A percentile compares a stretch with the other conserved stretches of the same genome.
phyloP scores from a whole-genome alignment of 805 yeast species.

The Metschnikowia noctiluminum region DNA sequence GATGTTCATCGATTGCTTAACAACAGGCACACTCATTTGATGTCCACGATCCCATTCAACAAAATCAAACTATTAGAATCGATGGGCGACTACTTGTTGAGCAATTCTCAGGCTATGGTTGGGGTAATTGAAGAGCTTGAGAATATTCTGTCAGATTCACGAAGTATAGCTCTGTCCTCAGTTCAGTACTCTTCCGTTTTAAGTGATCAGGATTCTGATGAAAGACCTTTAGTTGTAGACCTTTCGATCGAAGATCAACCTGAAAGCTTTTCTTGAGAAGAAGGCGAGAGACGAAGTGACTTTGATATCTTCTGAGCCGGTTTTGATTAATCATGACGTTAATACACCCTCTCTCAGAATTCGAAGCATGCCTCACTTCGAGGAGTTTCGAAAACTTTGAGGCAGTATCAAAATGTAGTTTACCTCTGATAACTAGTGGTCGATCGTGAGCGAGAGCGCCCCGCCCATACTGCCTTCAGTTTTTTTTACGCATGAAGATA shows the following conservation, averaged over 20 bases:
- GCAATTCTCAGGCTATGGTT: constrained; percentile 1
- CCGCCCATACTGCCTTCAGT: no score
- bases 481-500: no score
- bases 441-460: no score
- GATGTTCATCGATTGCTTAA: background rate
- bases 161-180: background rate
- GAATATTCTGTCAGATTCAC: background rate
- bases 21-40: constrained; percentile 1
- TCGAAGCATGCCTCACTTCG: no score
- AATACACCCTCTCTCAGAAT: no score
- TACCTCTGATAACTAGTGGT: no score
- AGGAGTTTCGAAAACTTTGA: no score
- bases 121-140: constrained; percentile 4
- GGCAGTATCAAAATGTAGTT: no score
- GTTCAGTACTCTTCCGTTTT: background rate
- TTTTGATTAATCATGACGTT: background rate
- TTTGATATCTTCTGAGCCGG: background rate
- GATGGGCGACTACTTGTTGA: background rate
- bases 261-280: background rate
- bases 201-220: background rate
- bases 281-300: background rate
- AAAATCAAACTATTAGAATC: background rate
- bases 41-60: constrained; percentile 3
- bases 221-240: constrained; percentile 1
- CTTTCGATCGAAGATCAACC: background rate